A percentile compares a stretch with the other conserved stretches of the same genome.
Conservation (phyloP, 441 rosid genomes). For the Populus hybrid region DNA sequence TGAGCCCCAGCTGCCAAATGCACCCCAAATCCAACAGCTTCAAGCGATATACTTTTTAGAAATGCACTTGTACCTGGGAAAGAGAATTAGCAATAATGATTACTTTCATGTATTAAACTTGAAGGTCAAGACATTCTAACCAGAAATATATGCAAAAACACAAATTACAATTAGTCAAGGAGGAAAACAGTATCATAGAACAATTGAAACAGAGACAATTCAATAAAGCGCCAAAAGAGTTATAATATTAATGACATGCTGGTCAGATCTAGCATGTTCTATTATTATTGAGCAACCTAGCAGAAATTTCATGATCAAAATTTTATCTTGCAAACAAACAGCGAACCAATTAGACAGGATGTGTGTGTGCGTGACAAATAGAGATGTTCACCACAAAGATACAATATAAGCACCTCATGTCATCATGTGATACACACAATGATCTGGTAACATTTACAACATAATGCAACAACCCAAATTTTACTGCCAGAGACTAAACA, state of each 20-base stretch:
- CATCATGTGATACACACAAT: background rate
- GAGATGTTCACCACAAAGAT: background rate
- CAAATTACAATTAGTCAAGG: background rate
- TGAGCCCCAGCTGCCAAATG: constrained; percentile 96
- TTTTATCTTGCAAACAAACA: background rate
- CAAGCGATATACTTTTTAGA: constrained; percentile 90
- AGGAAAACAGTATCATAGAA: background rate
- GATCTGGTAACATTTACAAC: background rate
- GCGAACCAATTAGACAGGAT: background rate
- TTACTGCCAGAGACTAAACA: background rate
- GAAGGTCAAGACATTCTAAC: background rate
- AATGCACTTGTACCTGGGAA: constrained; percentile 84
- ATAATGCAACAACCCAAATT: background rate
- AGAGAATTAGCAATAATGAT: constrained; percentile 2
- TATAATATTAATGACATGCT: background rate
- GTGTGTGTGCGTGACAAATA: background rate
- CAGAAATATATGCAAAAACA: background rate
- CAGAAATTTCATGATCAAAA: background rate
- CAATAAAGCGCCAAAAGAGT: background rate
- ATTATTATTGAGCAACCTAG: background rate
- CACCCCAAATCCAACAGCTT: constrained; percentile 95
- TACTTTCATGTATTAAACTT: background rate
- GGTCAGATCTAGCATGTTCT: background rate
- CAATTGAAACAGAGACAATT: background rate
- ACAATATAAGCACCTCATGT: background rate